Evolutionary conservation across 2,329 filamentous ascomycete species (phyloP), one percentile per base, ranked within the genome.

Genomic region (Lecanoromycetidae sp.): DNA sequence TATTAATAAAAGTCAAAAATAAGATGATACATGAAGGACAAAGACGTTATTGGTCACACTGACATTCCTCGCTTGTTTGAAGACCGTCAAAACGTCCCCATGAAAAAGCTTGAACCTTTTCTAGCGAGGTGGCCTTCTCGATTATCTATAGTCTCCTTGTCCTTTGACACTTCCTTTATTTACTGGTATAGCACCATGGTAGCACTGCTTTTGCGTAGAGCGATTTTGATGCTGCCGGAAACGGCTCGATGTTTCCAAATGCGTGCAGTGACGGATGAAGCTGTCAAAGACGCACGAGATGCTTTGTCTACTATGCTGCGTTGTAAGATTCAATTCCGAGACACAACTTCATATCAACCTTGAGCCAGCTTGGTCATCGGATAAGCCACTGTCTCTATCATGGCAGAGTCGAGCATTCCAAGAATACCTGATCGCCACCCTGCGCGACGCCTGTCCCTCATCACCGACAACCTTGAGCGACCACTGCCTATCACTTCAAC

Each of bases 401-500:
- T 22, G 22, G 15, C 36, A 29, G n/a, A n/a, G n/a, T n/a, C n/a
- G n/a, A n/a, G n/a, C n/a, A n/a, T n/a, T 8, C 20, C 29, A 32
- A 34, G 5, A 22, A 38, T 30, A 6, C 23, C 44, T 8, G 27
- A 6, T 10, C 25, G 37, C 27, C 23, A 15, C 9, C 25, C 10
- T 19, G 30, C 25, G 15, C 25, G 23, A 26, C n/a, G 25, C 20
- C 25, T 17, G 19, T 26, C 38, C 7, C 35, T 42, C 19, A 37
- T 39, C 19, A 39, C 39, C 13, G 19, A 44, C 33, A 22, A 42
- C 29, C 39, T 36, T 10, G 23, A 48, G 25, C 26, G 41, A 13
- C 33, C 41, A 3, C 30, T 48, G 19, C 44, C 46, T 5, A 15
- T 48, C n/a, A 6, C 39, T 20, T 43, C 46, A 7, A 37, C 34